Evolutionary conservation across 176 grass and related monocot genomes (phyloP).

Genomic region (Hordeum vulgare): DNA sequence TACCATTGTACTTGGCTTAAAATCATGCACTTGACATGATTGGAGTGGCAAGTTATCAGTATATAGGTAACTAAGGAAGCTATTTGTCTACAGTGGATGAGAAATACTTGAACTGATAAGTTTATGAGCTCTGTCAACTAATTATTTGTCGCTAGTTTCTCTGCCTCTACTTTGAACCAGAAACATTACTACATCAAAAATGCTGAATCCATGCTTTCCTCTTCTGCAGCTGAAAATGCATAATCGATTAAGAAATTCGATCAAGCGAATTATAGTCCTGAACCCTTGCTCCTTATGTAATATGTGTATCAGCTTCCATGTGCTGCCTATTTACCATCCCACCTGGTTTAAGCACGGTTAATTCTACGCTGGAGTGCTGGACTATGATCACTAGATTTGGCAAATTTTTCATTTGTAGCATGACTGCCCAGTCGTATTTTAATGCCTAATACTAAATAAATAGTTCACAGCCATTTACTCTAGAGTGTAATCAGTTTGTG

Average conservation of each 20-base stretch:
- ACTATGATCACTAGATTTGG: neutral
- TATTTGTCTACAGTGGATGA: neutral
- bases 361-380: neutral
- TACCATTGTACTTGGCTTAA: neutral
- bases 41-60: neutral
- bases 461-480: neutral
- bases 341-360: slow-evolving; percentile 14
- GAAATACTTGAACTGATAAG: neutral
- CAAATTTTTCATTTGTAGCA: neutral
- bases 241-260: neutral
- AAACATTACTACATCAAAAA: neutral
- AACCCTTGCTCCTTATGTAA: neutral
- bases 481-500: neutral
- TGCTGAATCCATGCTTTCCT: neutral
- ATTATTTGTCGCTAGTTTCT: neutral
- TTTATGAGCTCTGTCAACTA: neutral
- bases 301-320: neutral
- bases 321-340: neutral
- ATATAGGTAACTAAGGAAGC: neutral
- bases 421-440: neutral
- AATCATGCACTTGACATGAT: neutral
- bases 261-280: neutral
- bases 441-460: neutral
- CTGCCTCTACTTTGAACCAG: neutral
- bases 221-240: neutral